A percentile compares a stretch with the other conserved stretches of the same genome.
Evolutionary conservation across 2,329 filamentous ascomycete genomes (phyloP).

Genomic region (Escovopsis sp.): DNA sequence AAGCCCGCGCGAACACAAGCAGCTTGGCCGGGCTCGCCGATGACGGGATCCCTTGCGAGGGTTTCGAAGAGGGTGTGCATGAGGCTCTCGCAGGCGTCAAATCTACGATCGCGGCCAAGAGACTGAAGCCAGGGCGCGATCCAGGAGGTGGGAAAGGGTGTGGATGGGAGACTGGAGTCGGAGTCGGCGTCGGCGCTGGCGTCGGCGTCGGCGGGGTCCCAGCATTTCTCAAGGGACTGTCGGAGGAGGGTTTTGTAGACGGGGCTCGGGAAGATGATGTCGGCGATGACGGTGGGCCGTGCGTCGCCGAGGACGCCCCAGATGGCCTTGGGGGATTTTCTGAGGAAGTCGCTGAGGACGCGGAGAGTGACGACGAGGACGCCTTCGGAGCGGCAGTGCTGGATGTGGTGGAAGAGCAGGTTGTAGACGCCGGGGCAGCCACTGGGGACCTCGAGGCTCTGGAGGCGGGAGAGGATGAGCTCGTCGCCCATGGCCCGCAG

Average conservation of each 20-base stretch:
- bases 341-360: constrained; percentile 54
- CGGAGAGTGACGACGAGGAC: constrained; percentile 56
- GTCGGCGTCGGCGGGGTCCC: constrained; percentile 25
- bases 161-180: constrained; percentile 25
- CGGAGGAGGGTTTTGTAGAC: constrained; percentile 45
- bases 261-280: constrained; percentile 64
- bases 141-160: constrained; percentile 60
- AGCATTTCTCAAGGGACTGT: constrained; percentile 38
- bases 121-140: constrained; percentile 63
- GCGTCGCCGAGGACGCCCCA: constrained; percentile 81
- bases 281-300: constrained; percentile 64
- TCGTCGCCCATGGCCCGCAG: constrained; percentile 57
- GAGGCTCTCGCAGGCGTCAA: constrained; percentile 67
- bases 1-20: constrained; percentile 51
- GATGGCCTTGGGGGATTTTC: constrained; percentile 63
- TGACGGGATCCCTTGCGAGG: constrained; percentile 36
- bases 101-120: constrained; percentile 57
- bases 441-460: constrained; percentile 57
- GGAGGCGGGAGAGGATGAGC: constrained; percentile 62
- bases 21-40: constrained; percentile 41
- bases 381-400: constrained; percentile 31
- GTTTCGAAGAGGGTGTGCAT: constrained; percentile 58
- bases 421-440: constrained; percentile 48
- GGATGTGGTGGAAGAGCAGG: constrained; percentile 41
- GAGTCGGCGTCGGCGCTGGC: too few species aligned